phyloP scores from a whole-genome alignment of 2,329 filamentous ascomycete species.

The Talaromyces sp. region DNA sequence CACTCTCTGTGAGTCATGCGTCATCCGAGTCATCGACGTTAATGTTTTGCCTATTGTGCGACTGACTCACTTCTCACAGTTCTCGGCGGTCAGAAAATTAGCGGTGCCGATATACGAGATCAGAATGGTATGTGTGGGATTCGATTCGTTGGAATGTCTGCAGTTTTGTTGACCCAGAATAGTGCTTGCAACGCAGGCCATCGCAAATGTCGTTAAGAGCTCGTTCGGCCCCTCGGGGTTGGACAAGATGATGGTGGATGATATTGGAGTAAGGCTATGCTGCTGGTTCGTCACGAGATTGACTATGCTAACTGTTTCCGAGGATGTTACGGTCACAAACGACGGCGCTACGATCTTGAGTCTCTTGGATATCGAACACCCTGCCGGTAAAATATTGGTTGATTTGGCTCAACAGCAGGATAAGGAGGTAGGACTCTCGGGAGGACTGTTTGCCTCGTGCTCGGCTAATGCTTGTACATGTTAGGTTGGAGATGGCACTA shows the following conservation, averaged over 20 bases:
- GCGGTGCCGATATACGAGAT: conserved; percentile 90
- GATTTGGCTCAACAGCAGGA: conserved; percentile 98
- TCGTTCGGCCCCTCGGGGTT: conserved; percentile 95
- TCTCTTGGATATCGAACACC: conserved; percentile 94
- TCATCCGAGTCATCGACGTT: conserved; percentile 8
- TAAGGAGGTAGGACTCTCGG: conserved; percentile 60
- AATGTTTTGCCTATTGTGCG: background rate
- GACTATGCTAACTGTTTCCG: conserved; percentile 19
- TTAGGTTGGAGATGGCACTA: conserved; percentile 89
- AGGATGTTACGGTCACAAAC: conserved; percentile 98
- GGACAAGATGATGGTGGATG: conserved; percentile 99
- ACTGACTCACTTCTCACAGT: conserved; percentile 49
- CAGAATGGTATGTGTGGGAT: conserved; percentile 68
- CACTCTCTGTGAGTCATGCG: conserved; percentile 65
- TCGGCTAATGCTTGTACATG: conserved; percentile 3
- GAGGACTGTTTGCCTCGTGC: conserved; percentile 11
- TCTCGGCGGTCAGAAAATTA: conserved; percentile 95
- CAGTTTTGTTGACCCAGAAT: conserved; percentile 18
- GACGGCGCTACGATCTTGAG: conserved; percentile 95
- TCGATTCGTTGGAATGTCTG: background rate
- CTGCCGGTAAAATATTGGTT: conserved; percentile 95
- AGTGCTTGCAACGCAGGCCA: conserved; percentile 93
- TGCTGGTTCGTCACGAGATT: conserved; percentile 21
- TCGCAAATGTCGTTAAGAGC: conserved; percentile 97
- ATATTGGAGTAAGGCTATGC: conserved; percentile 70